Percentiles rank a stretch among this genome's conserved stretches.
These are phyloP conservation scores for Phaeosphaeria sp. DNA, from an alignment of 2,329 filamentous ascomycete species.

Conservation along the genomic window DNA sequence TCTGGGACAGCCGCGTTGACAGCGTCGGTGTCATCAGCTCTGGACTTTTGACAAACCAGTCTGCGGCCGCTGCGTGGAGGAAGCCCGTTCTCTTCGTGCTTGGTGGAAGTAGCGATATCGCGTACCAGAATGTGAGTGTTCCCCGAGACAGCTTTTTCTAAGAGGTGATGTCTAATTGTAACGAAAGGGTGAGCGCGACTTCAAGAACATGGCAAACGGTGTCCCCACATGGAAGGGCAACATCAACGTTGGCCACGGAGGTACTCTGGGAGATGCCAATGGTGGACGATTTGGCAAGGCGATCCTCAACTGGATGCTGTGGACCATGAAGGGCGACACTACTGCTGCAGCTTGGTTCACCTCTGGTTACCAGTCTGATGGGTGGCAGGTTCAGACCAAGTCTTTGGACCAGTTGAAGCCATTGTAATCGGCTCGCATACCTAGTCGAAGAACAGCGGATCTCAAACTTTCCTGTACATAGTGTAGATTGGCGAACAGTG, in stretches of 20 bases:
- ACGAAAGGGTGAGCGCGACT: slow-evolving; percentile 24
- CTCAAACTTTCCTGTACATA: not conserved
- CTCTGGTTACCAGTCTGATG: slow-evolving; percentile 12
- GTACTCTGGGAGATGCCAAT: slow-evolving; percentile 16
- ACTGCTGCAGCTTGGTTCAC: slow-evolving; percentile 13
- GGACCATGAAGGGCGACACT: slow-evolving; percentile 18
- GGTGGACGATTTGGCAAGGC: slow-evolving; percentile 23
- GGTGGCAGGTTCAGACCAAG: slow-evolving; percentile 13
- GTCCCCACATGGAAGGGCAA: slow-evolving; percentile 28
- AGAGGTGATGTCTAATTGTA: not conserved
- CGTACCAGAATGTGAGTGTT: slow-evolving; percentile 23
- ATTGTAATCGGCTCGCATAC: no score
- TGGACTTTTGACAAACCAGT: slow-evolving; percentile 16
- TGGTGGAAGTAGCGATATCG: slow-evolving; percentile 24
- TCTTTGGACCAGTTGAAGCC: slow-evolving; percentile 12
- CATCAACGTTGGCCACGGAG: slow-evolving; percentile 27
- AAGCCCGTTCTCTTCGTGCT: slow-evolving; percentile 25
- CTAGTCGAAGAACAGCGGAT: no score
- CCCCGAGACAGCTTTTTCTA: not conserved
- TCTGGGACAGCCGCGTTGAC: slow-evolving; percentile 18
- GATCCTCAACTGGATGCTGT: slow-evolving; percentile 19
- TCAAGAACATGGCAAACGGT: slow-evolving; percentile 14
- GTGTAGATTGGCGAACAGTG: not conserved
- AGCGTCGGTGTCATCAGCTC: slow-evolving; percentile 23
- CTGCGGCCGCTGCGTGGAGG: slow-evolving; percentile 10